Evolutionary conservation across 768 basidiomycete genomes (phyloP).

Genomic region (Rhizopogon vesiculosus): DNA sequence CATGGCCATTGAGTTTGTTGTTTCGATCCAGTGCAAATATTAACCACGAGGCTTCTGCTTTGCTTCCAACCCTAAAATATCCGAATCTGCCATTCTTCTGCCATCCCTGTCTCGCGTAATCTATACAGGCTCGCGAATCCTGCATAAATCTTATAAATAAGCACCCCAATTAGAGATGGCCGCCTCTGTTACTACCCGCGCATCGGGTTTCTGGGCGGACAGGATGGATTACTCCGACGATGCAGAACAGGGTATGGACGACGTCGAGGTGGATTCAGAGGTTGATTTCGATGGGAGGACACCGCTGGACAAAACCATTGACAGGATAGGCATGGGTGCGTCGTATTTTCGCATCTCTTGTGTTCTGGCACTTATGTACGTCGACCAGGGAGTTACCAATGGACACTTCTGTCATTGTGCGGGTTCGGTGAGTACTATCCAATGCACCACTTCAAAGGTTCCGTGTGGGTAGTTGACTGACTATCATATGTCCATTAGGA

Average conservation of each 20-base stretch:
- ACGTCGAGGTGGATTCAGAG: constrained; percentile 22
- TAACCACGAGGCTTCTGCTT: neutral
- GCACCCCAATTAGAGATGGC: constrained; percentile 16
- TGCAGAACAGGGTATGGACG: constrained; percentile 30
- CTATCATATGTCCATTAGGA: constrained; percentile 37
- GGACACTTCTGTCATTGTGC: constrained; percentile 77
- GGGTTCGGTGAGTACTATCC: constrained; percentile 69
- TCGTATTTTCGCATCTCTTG: neutral
- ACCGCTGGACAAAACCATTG: constrained; percentile 81
- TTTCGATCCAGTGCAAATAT: neutral
- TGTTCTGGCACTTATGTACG: neutral
- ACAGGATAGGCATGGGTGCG: constrained; percentile 84
- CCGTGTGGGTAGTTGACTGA: neutral
- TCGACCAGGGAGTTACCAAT: constrained; percentile 66
- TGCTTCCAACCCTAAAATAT: too few species aligned
- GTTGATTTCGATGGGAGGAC: constrained; percentile 40
- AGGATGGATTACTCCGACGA: constrained; percentile 36
- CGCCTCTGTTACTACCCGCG: constrained; percentile 42
- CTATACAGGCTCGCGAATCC: neutral
- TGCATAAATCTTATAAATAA: neutral
- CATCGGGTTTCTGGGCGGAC: constrained; percentile 45
- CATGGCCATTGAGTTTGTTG: neutral
- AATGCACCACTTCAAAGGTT: neutral
- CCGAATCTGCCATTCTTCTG: too few species aligned
- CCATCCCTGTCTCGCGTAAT: constrained; percentile 3